Base-by-base conservation (phyloP, 2,329 filamentous ascomycete species). In the Cladobotryum mycophilum region DNA sequence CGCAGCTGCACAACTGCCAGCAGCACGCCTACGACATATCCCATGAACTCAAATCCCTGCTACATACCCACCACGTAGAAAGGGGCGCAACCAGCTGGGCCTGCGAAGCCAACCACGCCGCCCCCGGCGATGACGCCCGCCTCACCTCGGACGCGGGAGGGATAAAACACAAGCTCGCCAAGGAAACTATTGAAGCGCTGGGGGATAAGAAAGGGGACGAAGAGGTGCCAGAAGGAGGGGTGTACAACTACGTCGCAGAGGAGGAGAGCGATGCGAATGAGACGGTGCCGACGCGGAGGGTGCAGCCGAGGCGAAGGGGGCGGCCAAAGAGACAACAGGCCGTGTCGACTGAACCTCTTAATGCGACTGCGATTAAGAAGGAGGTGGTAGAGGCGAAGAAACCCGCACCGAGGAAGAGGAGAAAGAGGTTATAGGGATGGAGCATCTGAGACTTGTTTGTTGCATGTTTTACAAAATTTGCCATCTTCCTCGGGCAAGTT, bases 1-100 rank as follows among this genome's bases (percentile, higher is more conserved):
- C 36, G 18, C 36, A 48, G 8, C 45, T 64, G 8, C 52, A 59
- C 15, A 64, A 64, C 34, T 55, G 47, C 4, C 61, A 63, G 41
- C 60, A 63, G 17, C 41, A 52, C 34, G 58, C 58, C 4, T 56
- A 45, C 36, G 20, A 52, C 15, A 42, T 52, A 33, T 56, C 58
- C 1, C 42, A 44, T 25, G 54, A 40, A n/a, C 44, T 61, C 30
- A 56, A 43, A 17, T 54, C 59, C 17, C 22, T 49, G 38, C 51
- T 63, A 2, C 55, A 57, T 17, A 42, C 55, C 15, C 49, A 63
- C 25, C 60, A 54, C 35, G 41, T 44, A 18, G 30, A 45, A 9
- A 47, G 51, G 2, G 44, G 48, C 11, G 13, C 33, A 12, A 45
- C 18, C 17, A 36, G 41, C 8, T 53, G 51, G 51, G 34, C n/a